Percentiles rank a stretch among this genome's conserved stretches.
These are phyloP conservation scores for Citeromyces nyonsensis DNA, from an alignment of 805 yeast species.

Conservation along the genomic window DNA sequence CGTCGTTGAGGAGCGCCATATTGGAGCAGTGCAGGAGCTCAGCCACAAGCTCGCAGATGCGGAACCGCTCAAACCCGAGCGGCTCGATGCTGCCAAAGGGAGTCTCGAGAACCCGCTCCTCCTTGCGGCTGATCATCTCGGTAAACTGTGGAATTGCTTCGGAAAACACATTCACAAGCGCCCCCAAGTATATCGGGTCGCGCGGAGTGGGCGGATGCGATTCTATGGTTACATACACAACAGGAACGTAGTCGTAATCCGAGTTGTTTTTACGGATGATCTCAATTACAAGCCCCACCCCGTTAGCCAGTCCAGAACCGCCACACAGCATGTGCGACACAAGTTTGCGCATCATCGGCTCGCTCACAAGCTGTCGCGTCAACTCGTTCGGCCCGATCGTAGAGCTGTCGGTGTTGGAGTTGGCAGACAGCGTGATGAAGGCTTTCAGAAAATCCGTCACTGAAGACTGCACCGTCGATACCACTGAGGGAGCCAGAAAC, in stretches of 20 bases:
- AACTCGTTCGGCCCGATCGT: slow-evolving; percentile 94
- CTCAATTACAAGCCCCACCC: slow-evolving; percentile 91
- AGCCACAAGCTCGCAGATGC: slow-evolving; percentile 83
- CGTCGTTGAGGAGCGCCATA: slow-evolving; percentile 80
- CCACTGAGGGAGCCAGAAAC: slow-evolving; percentile 50
- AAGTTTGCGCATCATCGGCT: slow-evolving; percentile 46
- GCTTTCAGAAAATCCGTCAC: slow-evolving; percentile 94
- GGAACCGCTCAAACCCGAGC: slow-evolving; percentile 82
- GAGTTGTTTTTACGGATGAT: slow-evolving; percentile 90
- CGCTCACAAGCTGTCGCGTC: slow-evolving; percentile 79
- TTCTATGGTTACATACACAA: slow-evolving; percentile 65
- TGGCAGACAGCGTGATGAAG: slow-evolving; percentile 84
- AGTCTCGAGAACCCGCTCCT: slow-evolving; percentile 29
- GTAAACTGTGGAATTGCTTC: slow-evolving; percentile 59
- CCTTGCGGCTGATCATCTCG: slow-evolving; percentile 29
- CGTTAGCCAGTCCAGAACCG: slow-evolving; percentile 82
- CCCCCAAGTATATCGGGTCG: slow-evolving; percentile 88
- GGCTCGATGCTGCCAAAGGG: slow-evolving; percentile 59
- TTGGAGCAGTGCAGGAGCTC: slow-evolving; percentile 95
- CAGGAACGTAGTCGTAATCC: slow-evolving; percentile 85
- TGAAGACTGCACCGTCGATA: slow-evolving; percentile 73
- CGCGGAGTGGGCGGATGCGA: slow-evolving; percentile 87
- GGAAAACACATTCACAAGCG: slow-evolving; percentile 65
- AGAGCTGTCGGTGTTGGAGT: slow-evolving; percentile 78
- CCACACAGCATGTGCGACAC: slow-evolving; percentile 67